Conservation (phyloP, 148 eudicot species). For the Talinum fruticosum region DNA sequence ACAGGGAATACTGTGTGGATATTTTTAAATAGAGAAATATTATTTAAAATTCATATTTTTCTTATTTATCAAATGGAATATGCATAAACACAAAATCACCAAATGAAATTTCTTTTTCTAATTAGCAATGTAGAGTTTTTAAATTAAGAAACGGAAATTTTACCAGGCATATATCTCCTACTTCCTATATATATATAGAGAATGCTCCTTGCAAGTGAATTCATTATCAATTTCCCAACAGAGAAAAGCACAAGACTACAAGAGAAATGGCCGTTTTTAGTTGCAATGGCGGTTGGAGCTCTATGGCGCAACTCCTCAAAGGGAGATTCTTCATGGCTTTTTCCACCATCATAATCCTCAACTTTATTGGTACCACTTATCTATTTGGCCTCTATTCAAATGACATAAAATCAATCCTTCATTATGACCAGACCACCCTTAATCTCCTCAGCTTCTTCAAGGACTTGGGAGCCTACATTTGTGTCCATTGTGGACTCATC, state of each 20-base stretch:
- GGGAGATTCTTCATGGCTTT: conserved; percentile 29
- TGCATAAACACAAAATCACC: no score
- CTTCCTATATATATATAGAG: no score
- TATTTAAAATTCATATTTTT: no score
- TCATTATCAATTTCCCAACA: background rate
- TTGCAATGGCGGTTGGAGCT: conserved; percentile 10
- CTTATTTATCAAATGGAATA: no score
- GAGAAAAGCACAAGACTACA: background rate
- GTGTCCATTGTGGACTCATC: conserved; percentile 28
- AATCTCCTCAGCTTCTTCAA: conserved; percentile 34
- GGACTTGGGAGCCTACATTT: conserved; percentile 32
- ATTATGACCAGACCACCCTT: conserved; percentile 35
- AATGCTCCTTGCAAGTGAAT: no score
- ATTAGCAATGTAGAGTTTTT: no score
- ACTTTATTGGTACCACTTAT: conserved; percentile 34
- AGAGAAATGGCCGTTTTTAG: conserved; percentile 10
- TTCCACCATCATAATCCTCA: conserved; percentile 28
- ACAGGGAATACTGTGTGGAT: no score
- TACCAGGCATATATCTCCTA: no score
- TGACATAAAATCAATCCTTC: conserved; percentile 31
- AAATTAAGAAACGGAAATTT: no score
- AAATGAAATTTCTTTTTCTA: no score
- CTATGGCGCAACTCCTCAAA: conserved; percentile 15
- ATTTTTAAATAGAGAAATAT: no score
- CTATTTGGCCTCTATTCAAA: conserved; percentile 34